Evolutionary conservation across 2,329 filamentous ascomycete genomes (phyloP), one percentile per base, ranked within the genome.

Genomic region (Stagonosporopsis tanaceti): DNA sequence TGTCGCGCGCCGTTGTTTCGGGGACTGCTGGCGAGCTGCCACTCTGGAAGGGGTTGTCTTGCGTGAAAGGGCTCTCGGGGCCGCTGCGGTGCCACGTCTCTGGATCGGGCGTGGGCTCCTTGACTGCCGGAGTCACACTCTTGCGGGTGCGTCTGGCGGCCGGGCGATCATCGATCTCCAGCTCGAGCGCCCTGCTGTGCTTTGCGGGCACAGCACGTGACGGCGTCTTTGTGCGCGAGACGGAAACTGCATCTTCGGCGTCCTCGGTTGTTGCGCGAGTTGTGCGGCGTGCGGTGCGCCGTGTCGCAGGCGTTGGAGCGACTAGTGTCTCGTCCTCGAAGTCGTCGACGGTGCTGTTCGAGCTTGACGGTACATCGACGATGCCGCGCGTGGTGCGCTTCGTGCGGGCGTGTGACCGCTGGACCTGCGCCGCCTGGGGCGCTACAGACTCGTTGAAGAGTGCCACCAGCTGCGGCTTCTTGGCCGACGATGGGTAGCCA

Each of bases 1-100:
- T 68, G 67, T 70, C 79, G 77, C 77, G 70, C 52, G 72, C 72
- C 67, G 62, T 62, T 7, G 70, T 67, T 22, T 76, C 69, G 28
- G 71, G 68, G 22, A 69, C 61, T 5, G 84, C 77, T 1, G 91
- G 88, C 9, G 91, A 89, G 75, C 89, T 90, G 38, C 92, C 90
- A 71, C 90, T 91, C 75, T 98, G 94, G 73, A 98, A 98, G 0
- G 94, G 93, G 69, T 98, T 98, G 51, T 97, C 92, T 65, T 89
- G 85, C 1, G 90, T 92, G 76, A 98, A 98, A 30, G 90, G 89
- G 68, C 84, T 89, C 32, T 85, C 84, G 6, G 84, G 82, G 8
- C 68, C 71, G 25, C 70, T 61, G n/a, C 65, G 66, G 53, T 71
- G 69, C 67, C 74, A 77, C 50, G 80, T 76, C 47, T 84, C 82